Conservation (phyloP, 1,284 basidiomycete genomes). For the Ustilago loliicola region DNA sequence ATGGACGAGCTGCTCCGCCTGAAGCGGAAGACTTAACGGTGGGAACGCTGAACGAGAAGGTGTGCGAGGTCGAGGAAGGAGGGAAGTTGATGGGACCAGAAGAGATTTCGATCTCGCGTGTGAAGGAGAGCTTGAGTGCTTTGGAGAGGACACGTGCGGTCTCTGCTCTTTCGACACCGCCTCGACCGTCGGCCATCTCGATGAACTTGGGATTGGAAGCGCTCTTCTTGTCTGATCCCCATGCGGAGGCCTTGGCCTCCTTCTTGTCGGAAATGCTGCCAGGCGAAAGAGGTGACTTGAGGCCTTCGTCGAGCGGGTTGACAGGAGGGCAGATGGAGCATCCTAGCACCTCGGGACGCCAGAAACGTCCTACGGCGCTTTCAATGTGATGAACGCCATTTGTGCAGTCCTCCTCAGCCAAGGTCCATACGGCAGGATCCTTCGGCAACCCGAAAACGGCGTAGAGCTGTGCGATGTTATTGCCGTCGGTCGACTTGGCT, state of each 20-base stretch:
- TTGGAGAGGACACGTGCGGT: conserved; percentile 63
- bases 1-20: conserved; percentile 27
- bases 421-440: conserved; percentile 79
- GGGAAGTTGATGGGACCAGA: conserved; percentile 62
- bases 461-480: conserved; percentile 72
- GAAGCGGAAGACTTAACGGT: conserved; percentile 53
- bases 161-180: conserved; percentile 60
- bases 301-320: conserved; percentile 23
- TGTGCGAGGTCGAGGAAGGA: conserved; percentile 84
- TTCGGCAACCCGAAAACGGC: conserved; percentile 73
- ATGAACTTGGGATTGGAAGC: conserved; percentile 64
- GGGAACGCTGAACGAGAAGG: conserved; percentile 81
- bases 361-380: conserved; percentile 89
- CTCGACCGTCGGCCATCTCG: conserved; percentile 66
- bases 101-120: conserved; percentile 88
- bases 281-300: conserved; percentile 29
- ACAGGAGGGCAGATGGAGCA: conserved; percentile 72
- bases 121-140: conserved; percentile 79
- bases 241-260: conserved; percentile 34
- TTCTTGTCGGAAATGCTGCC: conserved; percentile 29
- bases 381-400: conserved; percentile 85
- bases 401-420: conserved; percentile 88
- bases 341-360: conserved; percentile 85
- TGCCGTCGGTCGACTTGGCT: conserved; percentile 54
- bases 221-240: conserved; percentile 56